phyloP scores from a whole-genome alignment of 495 filamentous ascomycete genomes.

The Corynascus novoguineensis region DNA sequence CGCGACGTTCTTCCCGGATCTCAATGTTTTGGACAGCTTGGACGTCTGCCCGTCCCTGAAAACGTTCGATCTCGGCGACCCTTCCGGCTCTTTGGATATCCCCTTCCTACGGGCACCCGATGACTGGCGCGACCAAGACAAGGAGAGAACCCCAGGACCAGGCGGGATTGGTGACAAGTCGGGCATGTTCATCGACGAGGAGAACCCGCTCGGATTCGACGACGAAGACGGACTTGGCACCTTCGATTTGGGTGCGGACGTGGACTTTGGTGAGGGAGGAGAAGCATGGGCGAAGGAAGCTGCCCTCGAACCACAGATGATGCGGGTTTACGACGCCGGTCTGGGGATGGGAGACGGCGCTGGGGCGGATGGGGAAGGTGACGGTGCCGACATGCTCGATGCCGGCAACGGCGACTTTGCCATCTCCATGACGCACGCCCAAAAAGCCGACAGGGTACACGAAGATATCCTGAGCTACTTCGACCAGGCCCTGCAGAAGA shows the following conservation, averaged over 20 bases:
- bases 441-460: conserved; percentile 58
- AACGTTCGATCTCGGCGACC: conserved; percentile 81
- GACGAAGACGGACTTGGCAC: conserved; percentile 73
- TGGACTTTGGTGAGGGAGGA: conserved; percentile 69
- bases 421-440: conserved; percentile 62
- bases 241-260: conserved; percentile 65
- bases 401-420: conserved; percentile 59
- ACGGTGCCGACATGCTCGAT: conserved; percentile 53
- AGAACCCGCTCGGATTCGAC: conserved; percentile 72
- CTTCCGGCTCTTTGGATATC: conserved; percentile 76
- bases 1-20: conserved; percentile 79
- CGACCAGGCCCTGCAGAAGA: conserved; percentile 88
- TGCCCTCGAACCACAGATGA: conserved; percentile 58
- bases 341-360: conserved; percentile 47
- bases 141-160: conserved; percentile 46
- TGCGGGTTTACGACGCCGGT: conserved; percentile 52
- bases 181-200: conserved; percentile 76
- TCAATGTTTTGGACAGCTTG: conserved; percentile 68
- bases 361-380: conserved; percentile 53
- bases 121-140: conserved; percentile 68
- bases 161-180: conserved; percentile 58
- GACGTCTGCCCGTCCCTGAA: conserved; percentile 95
- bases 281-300: conserved; percentile 68
- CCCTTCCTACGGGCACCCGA: conserved; percentile 88
- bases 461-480: conserved; percentile 97